Evolutionary conservation across 805 yeast species (phyloP), one percentile per base, ranked within the genome.

Genomic region (Zygosaccharomyces bailii): DNA sequence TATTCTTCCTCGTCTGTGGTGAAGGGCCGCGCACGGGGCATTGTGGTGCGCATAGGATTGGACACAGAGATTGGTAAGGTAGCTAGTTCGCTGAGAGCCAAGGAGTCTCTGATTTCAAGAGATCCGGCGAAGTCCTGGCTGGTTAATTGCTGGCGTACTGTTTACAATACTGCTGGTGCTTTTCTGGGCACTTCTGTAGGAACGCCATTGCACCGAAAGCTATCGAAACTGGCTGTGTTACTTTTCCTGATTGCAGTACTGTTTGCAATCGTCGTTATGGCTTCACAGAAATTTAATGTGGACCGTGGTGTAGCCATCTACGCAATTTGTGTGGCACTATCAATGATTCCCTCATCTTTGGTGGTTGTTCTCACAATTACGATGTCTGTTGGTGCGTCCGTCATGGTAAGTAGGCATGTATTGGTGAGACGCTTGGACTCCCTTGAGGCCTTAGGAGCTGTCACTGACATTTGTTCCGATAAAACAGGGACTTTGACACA

Each of bases 311-410:
- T 87, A 29, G 95, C 95, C 10, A 80, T 87, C 39, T 87, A 87
- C 60, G 96, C 96, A 19, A 82, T 88, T 57, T 87, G 95, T 68
- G 90, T 85, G 38, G 99, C 99, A 1, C 96, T 93, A 18, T 98
- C 99, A 36, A 98, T 98, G 34, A 93, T 93, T 56, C 99, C 99
- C 1, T 98, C 95, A 63, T 98, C 99, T 34, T 75, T 93, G 54
- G 99, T 98, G 1, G 95, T 93, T 52, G 95, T 93, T 59, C 96
- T 93, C 42, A 91, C 99, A 4, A 98, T 93, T 19, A 93, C 99
- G 0, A 75, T 93, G 61, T 98, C 99, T 0, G 76, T 93, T 21
- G 99, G 99, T 36, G 98, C 95, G 31, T 74, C 91, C 51, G 79
- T 97, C 65, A 93, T 93, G 99, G 96, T 98, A 2, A 79, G 80